Conservation (phyloP, 371 early-diverging fungal genomes). For the Basidiobolus meristosporus region DNA sequence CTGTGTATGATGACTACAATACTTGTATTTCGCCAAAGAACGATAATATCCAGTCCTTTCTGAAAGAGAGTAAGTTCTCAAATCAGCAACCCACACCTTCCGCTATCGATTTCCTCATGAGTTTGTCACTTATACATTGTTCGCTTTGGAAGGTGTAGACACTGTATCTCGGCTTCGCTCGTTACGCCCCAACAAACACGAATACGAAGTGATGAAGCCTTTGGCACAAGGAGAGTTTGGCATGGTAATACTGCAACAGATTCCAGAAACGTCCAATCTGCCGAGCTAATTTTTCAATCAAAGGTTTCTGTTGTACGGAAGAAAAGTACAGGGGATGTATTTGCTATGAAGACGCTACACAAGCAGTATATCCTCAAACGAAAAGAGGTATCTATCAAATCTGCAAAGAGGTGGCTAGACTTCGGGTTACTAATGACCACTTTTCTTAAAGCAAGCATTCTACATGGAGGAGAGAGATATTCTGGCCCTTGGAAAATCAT, state of each 20-base stretch:
- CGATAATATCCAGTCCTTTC: constrained; percentile 21
- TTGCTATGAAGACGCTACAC: constrained; percentile 90
- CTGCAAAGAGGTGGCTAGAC: too few relatives aligned
- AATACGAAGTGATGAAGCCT: constrained; percentile 73
- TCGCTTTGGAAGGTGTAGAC: constrained; percentile 27
- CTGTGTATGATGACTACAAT: constrained; percentile 35
- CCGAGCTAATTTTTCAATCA: background rate
- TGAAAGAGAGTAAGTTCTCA: constrained; percentile 22
- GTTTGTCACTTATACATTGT: background rate
- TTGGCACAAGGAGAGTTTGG: constrained; percentile 88
- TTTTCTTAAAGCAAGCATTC: constrained; percentile 36
- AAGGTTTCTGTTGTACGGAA: constrained; percentile 56
- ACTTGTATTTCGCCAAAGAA: constrained; percentile 16
- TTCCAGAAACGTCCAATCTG: background rate
- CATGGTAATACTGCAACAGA: constrained; percentile 25
- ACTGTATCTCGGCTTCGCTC: constrained; percentile 26
- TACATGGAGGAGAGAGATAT: constrained; percentile 83
- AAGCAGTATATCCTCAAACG: constrained; percentile 73
- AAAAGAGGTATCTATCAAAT: constrained; percentile 29
- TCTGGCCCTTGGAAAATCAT: constrained; percentile 42
- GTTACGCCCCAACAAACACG: constrained; percentile 48
- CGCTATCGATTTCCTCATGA: background rate
- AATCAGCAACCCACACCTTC: background rate
- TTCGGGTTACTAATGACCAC: background rate
- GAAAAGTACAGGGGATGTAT: constrained; percentile 47